Evolutionary conservation across 805 yeast species (phyloP).

Genomic region (Metschnikowia similis): DNA sequence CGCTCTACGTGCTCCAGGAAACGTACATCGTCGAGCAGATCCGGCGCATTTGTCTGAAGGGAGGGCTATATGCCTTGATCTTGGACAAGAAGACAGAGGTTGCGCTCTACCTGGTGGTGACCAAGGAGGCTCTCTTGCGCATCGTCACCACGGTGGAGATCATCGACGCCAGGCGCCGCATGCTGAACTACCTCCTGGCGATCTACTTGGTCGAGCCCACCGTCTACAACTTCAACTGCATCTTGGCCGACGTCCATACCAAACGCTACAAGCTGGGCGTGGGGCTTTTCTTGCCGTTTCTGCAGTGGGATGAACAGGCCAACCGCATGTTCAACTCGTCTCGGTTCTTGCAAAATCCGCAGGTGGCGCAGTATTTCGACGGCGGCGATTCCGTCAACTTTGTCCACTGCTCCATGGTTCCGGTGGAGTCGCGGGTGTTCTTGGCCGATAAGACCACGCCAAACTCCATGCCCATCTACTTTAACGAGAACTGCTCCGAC

Average conservation of each 20-base stretch:
- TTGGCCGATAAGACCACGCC: slow-evolving; percentile 51
- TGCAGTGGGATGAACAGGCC: slow-evolving; percentile 23
- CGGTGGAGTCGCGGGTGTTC: slow-evolving; percentile 69
- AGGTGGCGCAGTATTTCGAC: slow-evolving; percentile 28
- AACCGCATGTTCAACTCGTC: slow-evolving; percentile 18
- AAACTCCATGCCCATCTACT: slow-evolving; percentile 68
- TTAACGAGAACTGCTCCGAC: slow-evolving; percentile 59
- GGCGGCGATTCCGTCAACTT: slow-evolving; percentile 26
- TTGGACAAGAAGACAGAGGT: slow-evolving; percentile 54
- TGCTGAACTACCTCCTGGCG: slow-evolving; percentile 67
- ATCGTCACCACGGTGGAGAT: slow-evolving; percentile 61
- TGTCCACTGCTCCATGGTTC: slow-evolving; percentile 43
- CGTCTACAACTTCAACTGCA: slow-evolving; percentile 65
- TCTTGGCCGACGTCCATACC: slow-evolving; percentile 68
- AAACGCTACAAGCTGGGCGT: slow-evolving; percentile 73
- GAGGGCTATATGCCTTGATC: slow-evolving; percentile 39
- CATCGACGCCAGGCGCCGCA: slow-evolving; percentile 57
- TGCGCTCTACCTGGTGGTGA: slow-evolving; percentile 45
- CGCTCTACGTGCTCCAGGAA: slow-evolving; percentile 15
- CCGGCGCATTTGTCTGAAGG: slow-evolving; percentile 26
- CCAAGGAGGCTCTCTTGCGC: slow-evolving; percentile 45
- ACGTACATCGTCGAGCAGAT: slow-evolving; percentile 20
- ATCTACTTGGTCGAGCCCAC: slow-evolving; percentile 74
- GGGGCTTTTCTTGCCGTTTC: slow-evolving; percentile 63
- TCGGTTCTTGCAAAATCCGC: slow-evolving; percentile 28